Evolutionary conservation across 169 alveolate species (phyloP).

Genomic region (Cryptosporidium felis): DNA sequence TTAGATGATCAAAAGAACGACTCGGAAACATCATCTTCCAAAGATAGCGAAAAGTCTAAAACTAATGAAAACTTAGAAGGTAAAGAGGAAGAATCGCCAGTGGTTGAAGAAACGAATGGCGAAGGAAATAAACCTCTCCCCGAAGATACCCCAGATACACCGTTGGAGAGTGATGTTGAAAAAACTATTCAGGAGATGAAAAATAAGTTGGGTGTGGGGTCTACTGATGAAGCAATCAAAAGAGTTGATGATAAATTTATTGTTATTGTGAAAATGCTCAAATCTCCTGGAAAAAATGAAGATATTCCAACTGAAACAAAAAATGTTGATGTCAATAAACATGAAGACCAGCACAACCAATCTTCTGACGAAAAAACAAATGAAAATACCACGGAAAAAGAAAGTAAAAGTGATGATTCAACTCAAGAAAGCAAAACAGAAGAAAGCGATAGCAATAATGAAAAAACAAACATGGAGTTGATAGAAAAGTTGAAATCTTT

Average conservation of each 20-base stretch:
- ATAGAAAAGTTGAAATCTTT: constrained; percentile 42
- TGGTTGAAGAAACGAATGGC: background rate
- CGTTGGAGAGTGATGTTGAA: background rate
- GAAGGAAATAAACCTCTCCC: no score
- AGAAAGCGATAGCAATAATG: background rate
- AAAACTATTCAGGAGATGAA: constrained; percentile 17
- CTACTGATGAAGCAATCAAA: constrained; percentile 1
- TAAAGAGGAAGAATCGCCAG: background rate
- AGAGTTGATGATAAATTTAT: constrained; percentile 2
- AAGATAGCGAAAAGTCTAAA: background rate
- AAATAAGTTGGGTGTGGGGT: background rate
- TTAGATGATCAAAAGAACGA: background rate
- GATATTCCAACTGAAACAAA: constrained; percentile 9
- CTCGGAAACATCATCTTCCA: background rate
- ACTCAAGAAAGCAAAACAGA: background rate
- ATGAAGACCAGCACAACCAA: background rate
- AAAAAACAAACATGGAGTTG: constrained; percentile 14
- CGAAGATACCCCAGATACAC: no score
- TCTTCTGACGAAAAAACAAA: background rate
- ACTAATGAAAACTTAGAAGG: background rate
- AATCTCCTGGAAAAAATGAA: background rate
- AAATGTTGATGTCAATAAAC: background rate
- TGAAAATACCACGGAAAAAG: background rate
- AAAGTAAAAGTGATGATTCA: background rate
- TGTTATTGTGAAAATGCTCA: background rate